Evolutionary conservation across 2,329 filamentous ascomycete species (phyloP).

Genomic region (Sordariomycetes sp.): DNA sequence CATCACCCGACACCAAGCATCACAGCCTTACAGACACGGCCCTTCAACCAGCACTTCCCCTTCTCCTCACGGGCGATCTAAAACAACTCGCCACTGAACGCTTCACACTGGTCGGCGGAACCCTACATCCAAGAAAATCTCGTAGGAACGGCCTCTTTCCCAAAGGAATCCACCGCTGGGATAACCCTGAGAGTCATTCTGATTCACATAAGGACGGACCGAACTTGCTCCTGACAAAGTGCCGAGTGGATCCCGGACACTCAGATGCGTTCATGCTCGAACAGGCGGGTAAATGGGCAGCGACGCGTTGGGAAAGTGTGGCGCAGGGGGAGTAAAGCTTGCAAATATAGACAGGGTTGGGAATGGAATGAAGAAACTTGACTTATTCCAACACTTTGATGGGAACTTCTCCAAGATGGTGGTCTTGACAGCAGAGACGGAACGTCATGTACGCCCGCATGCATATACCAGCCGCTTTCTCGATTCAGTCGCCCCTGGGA

Average conservation of each 20-base stretch:
- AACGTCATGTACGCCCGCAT: too few species aligned
- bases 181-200: not conserved
- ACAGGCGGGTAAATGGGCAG: not conserved
- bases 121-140: not conserved
- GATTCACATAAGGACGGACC: constrained; percentile 1
- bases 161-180: not conserved
- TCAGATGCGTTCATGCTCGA: not conserved
- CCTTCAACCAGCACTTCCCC: not conserved
- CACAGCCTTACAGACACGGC: not conserved
- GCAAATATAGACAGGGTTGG: not conserved
- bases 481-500: too few species aligned
- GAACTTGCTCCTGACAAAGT: not conserved
- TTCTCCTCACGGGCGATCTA: not conserved
- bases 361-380: not conserved
- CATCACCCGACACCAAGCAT: not conserved
- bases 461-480: too few species aligned
- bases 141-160: not conserved
- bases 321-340: not conserved
- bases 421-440: too few species aligned
- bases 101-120: not conserved
- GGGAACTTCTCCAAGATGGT: not conserved
- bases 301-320: not conserved
- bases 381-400: not conserved
- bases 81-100: not conserved
- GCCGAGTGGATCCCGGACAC: not conserved